Base-by-base conservation (phyloP, 305 asterid genomes). In the Fraxinus ornus region DNA sequence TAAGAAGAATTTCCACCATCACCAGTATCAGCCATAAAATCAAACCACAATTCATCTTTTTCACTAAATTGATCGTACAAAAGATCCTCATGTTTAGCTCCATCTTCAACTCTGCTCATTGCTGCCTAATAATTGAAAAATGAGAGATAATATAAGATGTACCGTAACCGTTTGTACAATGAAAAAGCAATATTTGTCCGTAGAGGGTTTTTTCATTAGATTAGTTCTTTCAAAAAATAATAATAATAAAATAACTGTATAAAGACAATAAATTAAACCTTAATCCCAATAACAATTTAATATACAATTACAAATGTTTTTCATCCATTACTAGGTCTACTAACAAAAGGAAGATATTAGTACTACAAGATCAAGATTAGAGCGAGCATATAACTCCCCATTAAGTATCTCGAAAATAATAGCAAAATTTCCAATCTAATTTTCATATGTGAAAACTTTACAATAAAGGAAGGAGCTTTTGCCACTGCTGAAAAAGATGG, bases 1-100 rank as follows among this genome's bases (percentile, higher is more conserved):
- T 94, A 96, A 5, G 98, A 90, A 85, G 99, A 91, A 88, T 96
- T 96, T 64, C 99, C 99, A 81, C 99, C 98, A 80, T 96, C 99
- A 36, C 99, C 99, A 7, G 99, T 96, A 86, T 96, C 99, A 72
- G 99, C 98, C 99, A 96, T 96, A 84, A 96, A 96, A 86, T 96
- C 99, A 86, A 96, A 96, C 99, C 99, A 96, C 72, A 96, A 78
- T 84, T 94, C 98, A 30, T 96, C 96, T 81, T 87, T 86, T 80
- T 89, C 98, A 80, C 93, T 89, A 79, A 89, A 93, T 81, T 96
- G 99, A 83, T 94, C 96, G 44, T 96, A 94, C 86, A 96, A 85
- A 82, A 96, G 94, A 91, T 92, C 98, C 32, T 85, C 97, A 86
- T 89, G 91, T 87, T 93, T 90, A 78, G 92, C 88, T 84, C 90